Evolutionary conservation across 2,329 filamentous ascomycete species (phyloP), one percentile per base, ranked within the genome.

Genomic region (Beauveria rudraprayagi): DNA sequence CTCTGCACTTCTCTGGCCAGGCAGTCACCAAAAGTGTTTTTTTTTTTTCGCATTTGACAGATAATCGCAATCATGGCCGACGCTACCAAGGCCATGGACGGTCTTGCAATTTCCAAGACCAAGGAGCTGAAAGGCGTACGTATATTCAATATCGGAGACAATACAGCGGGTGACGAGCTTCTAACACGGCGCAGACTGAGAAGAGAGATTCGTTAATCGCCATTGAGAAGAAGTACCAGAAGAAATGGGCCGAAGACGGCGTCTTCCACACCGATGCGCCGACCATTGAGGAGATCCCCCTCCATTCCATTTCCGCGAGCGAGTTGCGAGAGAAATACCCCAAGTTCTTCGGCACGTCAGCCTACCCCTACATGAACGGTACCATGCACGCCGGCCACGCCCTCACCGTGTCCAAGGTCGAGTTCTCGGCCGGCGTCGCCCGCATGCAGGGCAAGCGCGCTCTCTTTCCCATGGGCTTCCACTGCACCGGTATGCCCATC

Each of bases 401-500:
- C 67, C 97, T 99, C 75, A 94, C 92, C 24, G 86, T 90, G 63
- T 90, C 85, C 70, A 99, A 99, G 77, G 86, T 96, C 68, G 94
- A 99, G 76, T 99, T 97, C 74, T 88, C 87, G 62, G 85, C 89
- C 26, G 91, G 93, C 48, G 92, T 91, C 71, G 88, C 89, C 52
- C 83, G 93, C 61, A 95, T 97, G 91, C 85, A 92, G 73, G 94
- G 94, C 70, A 93, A 93, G 80, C 83, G 88, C 58, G 82, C 88
- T 61, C 80, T 97, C 58, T 97, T 94, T 73, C 94, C 94, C 61
- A 88, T 94, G 70, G 94, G 93, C 37, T 99, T 92, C 79, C 94
- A 99, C 80, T 77, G 75, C 77, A 97, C 93, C 0, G 94, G 94
- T 68, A 95, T 99, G 88, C 92, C 92, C 51, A 99, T 99, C 80